Evolutionary conservation across 805 yeast genomes (phyloP), one percentile per base, ranked within the genome.

Genomic region (Saturnispora sanitii): DNA sequence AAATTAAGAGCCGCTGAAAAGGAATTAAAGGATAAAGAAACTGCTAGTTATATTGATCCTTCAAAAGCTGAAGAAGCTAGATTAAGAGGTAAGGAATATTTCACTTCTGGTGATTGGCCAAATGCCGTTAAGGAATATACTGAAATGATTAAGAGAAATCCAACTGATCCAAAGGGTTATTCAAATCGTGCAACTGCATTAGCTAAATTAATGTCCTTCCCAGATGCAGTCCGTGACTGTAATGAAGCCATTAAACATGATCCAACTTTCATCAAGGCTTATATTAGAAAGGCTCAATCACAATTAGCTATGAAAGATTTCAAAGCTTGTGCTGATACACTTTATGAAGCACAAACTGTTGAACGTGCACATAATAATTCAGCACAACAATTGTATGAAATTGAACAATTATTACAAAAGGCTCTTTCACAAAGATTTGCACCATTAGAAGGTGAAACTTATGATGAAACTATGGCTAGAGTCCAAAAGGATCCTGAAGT

Each of bases 161-260:
- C 99, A 43, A 77, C 77, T 42, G 97, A 92, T 63, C 94, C 94
- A 19, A 78, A 96, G 63, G 97, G 96, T 43, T 92, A 87, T 64
- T 87, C 95, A 27, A 92, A 92, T 69, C 82, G 99, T 66, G 98
- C 99, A 40, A 98, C 98, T 30, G 95, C 95, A 2, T 74, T 82
- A 58, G 80, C 95, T 35, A 92, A 92, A 65, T 75, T 92, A 51
- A 77, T 90, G 83, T 85, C 96, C 11, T 92, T 90, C 82, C 96
- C 96, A 16, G 97, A 90, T 51, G 96, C 95, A 15, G 80, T 92
- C 43, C 73, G 74, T 53, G 99, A 92, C 65, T 87, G 96, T 69
- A 84, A 90, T 56, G 61, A 66, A 44, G 99, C 98, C 28, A 84
- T 92, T 53, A 77, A 74, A 58, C 76, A 78, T 51, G 97, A 92